Percentiles rank a stretch among this genome's conserved stretches.
These are phyloP conservation scores for Ophiostoma angusticollis DNA, from an alignment of 2,329 filamentous ascomycete species.

Conservation along the genomic window DNA sequence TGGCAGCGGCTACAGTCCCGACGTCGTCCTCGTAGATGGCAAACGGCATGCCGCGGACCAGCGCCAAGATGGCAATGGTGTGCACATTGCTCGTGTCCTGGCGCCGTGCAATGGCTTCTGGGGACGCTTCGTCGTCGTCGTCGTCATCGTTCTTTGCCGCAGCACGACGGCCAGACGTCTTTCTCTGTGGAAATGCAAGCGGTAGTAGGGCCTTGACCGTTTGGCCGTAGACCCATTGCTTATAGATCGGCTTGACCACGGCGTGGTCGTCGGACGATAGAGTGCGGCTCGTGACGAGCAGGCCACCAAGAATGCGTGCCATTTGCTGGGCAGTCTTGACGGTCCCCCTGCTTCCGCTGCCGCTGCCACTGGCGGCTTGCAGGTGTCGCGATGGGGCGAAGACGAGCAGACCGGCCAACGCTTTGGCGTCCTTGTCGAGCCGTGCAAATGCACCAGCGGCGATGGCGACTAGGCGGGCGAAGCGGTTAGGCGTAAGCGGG, in stretches of 20 bases:
- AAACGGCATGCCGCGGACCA: constrained; percentile 37
- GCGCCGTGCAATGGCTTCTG: constrained; percentile 4
- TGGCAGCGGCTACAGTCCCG: too few species aligned
- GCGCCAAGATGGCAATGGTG: constrained; percentile 34
- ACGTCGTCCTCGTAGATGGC: constrained; percentile 40
- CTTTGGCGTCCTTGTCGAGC: constrained; percentile 24
- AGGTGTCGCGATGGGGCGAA: constrained; percentile 16
- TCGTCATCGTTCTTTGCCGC: not conserved
- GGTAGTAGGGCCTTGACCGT: constrained; percentile 33
- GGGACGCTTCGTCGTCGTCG: not conserved
- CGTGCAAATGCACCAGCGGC: constrained; percentile 20
- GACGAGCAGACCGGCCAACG: constrained; percentile 14
- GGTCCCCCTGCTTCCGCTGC: constrained; percentile 11
- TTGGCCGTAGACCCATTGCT: constrained; percentile 36
- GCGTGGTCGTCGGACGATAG: constrained; percentile 30
- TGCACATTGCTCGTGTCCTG: constrained; percentile 28
- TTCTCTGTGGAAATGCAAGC: constrained; percentile 25
- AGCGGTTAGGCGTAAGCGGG: constrained; percentile 8
- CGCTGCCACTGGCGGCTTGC: constrained; percentile 5
- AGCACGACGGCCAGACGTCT: too few species aligned
- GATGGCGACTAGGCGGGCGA: constrained; percentile 17
- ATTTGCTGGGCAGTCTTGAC: constrained; percentile 20
- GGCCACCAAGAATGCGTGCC: constrained; percentile 27
- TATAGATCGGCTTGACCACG: constrained; percentile 28
- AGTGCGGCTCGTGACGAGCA: constrained; percentile 24